Base-by-base conservation (phyloP, 352 stramenopile genomes). In the Phytopythium mirpurense region DNA sequence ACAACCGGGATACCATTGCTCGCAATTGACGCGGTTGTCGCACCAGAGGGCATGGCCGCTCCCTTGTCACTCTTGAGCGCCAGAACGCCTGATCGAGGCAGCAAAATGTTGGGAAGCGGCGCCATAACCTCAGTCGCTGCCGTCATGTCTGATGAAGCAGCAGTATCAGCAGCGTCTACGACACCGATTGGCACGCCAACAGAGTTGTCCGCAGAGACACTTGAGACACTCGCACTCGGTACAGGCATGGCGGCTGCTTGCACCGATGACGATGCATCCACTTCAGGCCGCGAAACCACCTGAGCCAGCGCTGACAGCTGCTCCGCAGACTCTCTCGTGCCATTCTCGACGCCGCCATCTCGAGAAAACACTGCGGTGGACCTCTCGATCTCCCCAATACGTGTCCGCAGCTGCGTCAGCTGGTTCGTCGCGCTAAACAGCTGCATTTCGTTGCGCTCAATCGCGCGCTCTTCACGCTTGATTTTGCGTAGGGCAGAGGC, bases 391-490 rank as follows among this genome's bases (percentile, higher is more conserved):
- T 88, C 79, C n/a, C 91, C 82, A 32, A 92, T 87, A 18, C 75
- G 63, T 5, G 66, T 54, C 19, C 70, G 68, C 35, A 95, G 60
- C 51, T 95, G 83, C 45, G 73, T 86, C 66, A 95, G 75, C 37
- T 94, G 83, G 40, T 88, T 90, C 35, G 70, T 92, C 57, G 67
- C 89, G 51, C 77, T 95, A 48, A 83, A 84, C 2, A 90, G 52
- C 24, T 81, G 54, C 74, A 86, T 88, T 36, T 90, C 83, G 24
- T 68, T 87, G 21, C 79, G 77, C 55, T 95, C 85, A 2, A 94
- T 74, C 0, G 83, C 85, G 38, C 90, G 91, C 31, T 93, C 85
- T 27, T 95, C 85, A 26, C 83, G 82, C 58, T 93, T 93, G 23
- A 93, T 68, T 53, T 91, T 92, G 5, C 85, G 67, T 51, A 84